Conservation (phyloP, 768 basidiomycete genomes). For the Tylopilus intermedius region DNA sequence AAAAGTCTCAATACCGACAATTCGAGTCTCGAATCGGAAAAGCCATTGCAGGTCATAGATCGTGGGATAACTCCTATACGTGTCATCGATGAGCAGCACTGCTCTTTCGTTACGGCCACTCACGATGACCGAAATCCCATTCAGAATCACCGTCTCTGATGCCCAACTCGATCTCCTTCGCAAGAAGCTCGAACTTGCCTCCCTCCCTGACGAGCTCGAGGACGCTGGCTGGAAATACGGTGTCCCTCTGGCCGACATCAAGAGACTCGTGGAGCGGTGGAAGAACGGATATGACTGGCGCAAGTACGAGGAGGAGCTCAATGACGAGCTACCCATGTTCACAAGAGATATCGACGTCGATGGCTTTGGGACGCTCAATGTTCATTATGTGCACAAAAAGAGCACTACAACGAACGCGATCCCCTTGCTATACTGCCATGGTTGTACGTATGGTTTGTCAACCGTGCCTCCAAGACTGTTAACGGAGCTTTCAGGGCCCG, state of each 20-base stretch:
- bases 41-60: no score
- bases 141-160: constrained; percentile 46
- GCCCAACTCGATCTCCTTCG: constrained; percentile 36
- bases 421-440: constrained; percentile 58
- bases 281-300: constrained; percentile 53
- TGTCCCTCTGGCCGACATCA: constrained; percentile 43
- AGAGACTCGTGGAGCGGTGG: constrained; percentile 48
- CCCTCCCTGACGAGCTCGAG: constrained; percentile 57
- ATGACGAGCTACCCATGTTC: constrained; percentile 51
- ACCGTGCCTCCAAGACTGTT: no score
- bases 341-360: constrained; percentile 47
- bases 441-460: constrained; percentile 33
- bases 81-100: no score
- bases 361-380: constrained; percentile 42
- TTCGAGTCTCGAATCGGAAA: no score
- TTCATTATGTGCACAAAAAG: constrained; percentile 57
- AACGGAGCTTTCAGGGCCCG: constrained; percentile 42
- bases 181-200: constrained; percentile 43
- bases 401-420: constrained; percentile 44
- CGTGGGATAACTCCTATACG: no score
- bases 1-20: no score
- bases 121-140: constrained; percentile 34
- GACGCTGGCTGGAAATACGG: constrained; percentile 50
- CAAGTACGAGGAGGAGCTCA: constrained; percentile 45
- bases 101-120: no score